These are phyloP conservation scores for Chaetothyriales sp. DNA, from an alignment of 2,329 filamentous ascomycete genomes.

Conservation along the genomic window DNA sequence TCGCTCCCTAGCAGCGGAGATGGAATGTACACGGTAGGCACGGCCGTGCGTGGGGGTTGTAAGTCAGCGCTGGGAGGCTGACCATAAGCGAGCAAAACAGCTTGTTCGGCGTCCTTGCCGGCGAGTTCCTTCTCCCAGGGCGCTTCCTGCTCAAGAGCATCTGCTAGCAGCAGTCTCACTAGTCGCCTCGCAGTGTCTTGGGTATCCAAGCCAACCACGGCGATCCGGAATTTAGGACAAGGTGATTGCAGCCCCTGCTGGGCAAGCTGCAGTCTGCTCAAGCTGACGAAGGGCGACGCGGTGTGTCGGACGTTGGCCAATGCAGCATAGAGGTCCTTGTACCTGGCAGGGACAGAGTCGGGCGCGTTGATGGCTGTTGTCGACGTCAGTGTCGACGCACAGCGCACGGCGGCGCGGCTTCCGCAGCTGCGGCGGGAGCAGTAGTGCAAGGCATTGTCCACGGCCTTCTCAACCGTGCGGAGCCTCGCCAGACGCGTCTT, in stretches of 20 bases:
- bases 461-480: neutral
- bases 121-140: constrained; percentile 55
- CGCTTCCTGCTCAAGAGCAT: constrained; percentile 50
- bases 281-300: constrained; percentile 43
- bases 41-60: constrained; percentile 34
- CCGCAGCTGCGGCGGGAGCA: neutral
- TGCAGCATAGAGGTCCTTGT: constrained; percentile 41
- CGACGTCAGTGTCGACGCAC: constrained; percentile 32
- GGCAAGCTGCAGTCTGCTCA: constrained; percentile 47
- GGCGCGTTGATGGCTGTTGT: constrained; percentile 41
- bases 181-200: constrained; percentile 43
- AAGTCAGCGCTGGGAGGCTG: constrained; percentile 31
- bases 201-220: constrained; percentile 41
- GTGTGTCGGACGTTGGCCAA: constrained; percentile 38
- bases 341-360: constrained; percentile 38
- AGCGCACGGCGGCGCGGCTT: no score
- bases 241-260: constrained; percentile 43
- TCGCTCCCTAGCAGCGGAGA: constrained; percentile 42
- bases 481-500: neutral
- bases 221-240: constrained; percentile 41
- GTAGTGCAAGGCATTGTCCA: neutral
- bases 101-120: constrained; percentile 36
- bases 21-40: constrained; percentile 43
- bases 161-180: constrained; percentile 55
- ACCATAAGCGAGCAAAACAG: constrained; percentile 52